Evolutionary conservation across 495 filamentous ascomycete species (phyloP), one percentile per base, ranked within the genome.

Genomic region (Trichoderma erinaceum): DNA sequence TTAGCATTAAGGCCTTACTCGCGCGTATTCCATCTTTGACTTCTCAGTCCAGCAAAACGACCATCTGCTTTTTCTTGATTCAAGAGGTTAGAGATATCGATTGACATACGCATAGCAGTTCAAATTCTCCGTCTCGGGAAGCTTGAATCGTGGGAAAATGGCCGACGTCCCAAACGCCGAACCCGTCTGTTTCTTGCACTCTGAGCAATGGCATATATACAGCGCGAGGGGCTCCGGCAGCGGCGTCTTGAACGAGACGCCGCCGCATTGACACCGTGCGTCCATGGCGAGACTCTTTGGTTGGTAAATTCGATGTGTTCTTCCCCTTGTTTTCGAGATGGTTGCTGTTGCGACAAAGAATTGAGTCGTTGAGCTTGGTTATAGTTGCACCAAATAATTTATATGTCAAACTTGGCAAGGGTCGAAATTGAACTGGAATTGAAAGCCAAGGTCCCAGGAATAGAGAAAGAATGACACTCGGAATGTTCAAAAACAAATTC

Each of bases 191-290:
- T 84, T 82, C 38, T 84, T 85, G 75, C 88, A 91, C 70, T 88
- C 83, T 46, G 79, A 74, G 75, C 88, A 91, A 77, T 91, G 88
- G 77, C 88, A 91, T 73, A 89, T 85, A 72, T 88, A 90, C 18
- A 89, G 73, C 0, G 81, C 82, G 29, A 88, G 79, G 1, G 86
- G 86, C 66, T 82, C 77, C 21, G 74, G 70, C 2, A 81, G 74
- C 63, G 88, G 86, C 41, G 88, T 88, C 69, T 80, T 84, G 77
- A 90, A 90, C 67, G 70, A 67, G 29, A 90, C 80, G 18, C 81
- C 74, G n/a, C 85, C 83, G 75, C 88, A 90, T 77, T 88, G 84
- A 69, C 88, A 90, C 41, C 79, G 80, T 15, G 78, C 87, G 68
- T 88, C 79, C 85, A 85, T 83, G 52, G 38, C 41, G 18, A 38